Base-by-base conservation (phyloP, 208 protist species). In the Acanthamoeba royreba region DNA sequence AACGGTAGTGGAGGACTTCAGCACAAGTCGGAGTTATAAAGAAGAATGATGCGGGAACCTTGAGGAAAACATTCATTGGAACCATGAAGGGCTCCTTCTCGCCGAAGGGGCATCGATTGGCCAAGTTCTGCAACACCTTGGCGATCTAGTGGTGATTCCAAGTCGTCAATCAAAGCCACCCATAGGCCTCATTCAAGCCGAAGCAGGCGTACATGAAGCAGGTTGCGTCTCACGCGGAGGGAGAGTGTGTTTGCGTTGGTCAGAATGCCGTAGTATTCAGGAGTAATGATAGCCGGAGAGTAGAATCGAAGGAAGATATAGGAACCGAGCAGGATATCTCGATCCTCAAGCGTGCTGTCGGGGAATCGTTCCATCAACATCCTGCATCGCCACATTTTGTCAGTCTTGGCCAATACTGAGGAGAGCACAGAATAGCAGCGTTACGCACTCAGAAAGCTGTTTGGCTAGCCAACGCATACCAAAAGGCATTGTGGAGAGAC, bases 271-370 rank as follows among this genome's bases (percentile, higher is more conserved):
- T 89, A 66, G 81, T 35, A 58, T 35, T 89, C 81, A 52, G 81
- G 81, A 1, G 81, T 66, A 33, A 89, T 89, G 81, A 89, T 89
- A 33, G 81, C 81, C 19, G 81, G 81, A 45, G 81, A 89, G 53
- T 89, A 89, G 81, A 89, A 89, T 22, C 81, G 81, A 2, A 89
- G 81, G 81, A 89, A 89, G 81, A 89, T 89, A 40, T 89, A 89
- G 1, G 49, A 69, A 4, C 81, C 81, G 38, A 89, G 31, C 45
- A 89, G 28, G 28, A 89, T 89, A 52, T 89, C 81, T 17, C 53
- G 46, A 11, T 89, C 81, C 53, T 89, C 49, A n/a, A 69, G 28
- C 49, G 81, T 89, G 35, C 49, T 43, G 5, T 58, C 81, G 33
- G 81, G 81, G 49, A 58, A 89, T 9, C 49, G 47, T 40, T 58